Conservation (phyloP, 2,329 filamentous ascomycete species). For the Xylariaceae sp. region DNA sequence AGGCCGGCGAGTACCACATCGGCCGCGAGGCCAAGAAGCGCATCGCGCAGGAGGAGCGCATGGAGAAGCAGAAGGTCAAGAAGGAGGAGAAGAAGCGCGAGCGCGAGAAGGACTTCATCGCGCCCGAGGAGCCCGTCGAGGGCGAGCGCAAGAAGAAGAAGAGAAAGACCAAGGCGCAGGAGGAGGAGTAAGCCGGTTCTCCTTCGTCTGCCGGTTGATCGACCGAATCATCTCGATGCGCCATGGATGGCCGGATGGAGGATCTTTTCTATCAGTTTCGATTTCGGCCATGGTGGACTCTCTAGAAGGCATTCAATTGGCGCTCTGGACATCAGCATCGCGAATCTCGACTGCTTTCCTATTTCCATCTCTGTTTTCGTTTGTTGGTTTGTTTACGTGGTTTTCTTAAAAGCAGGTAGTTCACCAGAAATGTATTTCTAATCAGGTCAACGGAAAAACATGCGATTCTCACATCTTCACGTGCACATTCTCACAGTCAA, state of each 20-base stretch:
- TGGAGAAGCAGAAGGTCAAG: constrained; percentile 80
- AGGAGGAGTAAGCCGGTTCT: constrained; percentile 13
- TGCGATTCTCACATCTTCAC: no score
- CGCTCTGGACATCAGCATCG: neutral
- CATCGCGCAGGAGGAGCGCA: constrained; percentile 69
- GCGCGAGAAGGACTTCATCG: constrained; percentile 78
- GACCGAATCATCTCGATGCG: neutral
- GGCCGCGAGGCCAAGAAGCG: constrained; percentile 89
- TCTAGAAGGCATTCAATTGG: neutral
- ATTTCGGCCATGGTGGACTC: neutral
- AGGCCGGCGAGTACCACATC: constrained; percentile 95
- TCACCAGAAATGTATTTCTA: neutral
- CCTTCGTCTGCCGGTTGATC: neutral
- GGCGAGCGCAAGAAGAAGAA: constrained; percentile 57
- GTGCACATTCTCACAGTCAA: no score
- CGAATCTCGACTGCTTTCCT: neutral
- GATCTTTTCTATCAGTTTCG: neutral
- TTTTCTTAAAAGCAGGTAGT: neutral
- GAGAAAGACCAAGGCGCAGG: constrained; percentile 50
- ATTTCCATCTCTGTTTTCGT: neutral
- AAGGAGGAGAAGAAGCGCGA: constrained; percentile 84
- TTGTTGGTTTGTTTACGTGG: neutral
- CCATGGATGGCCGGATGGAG: neutral
- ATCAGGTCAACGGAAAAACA: neutral
- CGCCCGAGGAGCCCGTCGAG: constrained; percentile 64